phyloP scores from a whole-genome alignment of 257 asterid genomes.

The Prunella vulgaris region DNA sequence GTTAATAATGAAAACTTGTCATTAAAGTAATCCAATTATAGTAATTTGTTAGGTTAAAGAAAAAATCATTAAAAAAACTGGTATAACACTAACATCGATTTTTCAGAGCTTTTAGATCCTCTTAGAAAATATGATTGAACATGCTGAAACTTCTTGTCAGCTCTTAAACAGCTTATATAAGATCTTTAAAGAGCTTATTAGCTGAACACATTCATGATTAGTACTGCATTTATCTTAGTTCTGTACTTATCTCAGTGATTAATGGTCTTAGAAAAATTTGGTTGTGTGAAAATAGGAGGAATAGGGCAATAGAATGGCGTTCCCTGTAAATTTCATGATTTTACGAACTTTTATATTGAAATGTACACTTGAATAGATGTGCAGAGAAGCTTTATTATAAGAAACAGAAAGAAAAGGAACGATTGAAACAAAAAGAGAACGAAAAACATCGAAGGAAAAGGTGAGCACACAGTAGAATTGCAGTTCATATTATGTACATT shows the following conservation, averaged over 20 bases:
- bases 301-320: not conserved
- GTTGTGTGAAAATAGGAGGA: not conserved
- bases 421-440: slow-evolving; percentile 35
- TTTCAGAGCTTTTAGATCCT: not conserved
- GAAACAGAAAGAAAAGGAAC: slow-evolving; percentile 71
- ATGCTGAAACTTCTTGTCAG: not conserved
- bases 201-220: not conserved
- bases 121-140: not conserved
- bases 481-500: not conserved
- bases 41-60: not conserved
- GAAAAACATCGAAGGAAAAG: slow-evolving; percentile 54
- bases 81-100: not conserved
- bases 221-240: not conserved
- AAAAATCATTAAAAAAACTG: not conserved
- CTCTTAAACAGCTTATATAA: not conserved
- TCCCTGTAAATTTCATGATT: not conserved
- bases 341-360: slow-evolving; percentile 7
- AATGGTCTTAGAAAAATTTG: not conserved
- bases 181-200: not conserved
- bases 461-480: slow-evolving; percentile 24
- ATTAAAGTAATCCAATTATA: not conserved
- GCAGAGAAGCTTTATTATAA: slow-evolving; percentile 83
- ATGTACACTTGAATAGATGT: slow-evolving; percentile 50
- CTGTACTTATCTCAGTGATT: not conserved
- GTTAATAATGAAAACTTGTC: not conserved